Evolutionary conservation across 2,329 filamentous ascomycete genomes (phyloP), one percentile per base, ranked within the genome.

Genomic region (Aaosphaeria pasadenensis): DNA sequence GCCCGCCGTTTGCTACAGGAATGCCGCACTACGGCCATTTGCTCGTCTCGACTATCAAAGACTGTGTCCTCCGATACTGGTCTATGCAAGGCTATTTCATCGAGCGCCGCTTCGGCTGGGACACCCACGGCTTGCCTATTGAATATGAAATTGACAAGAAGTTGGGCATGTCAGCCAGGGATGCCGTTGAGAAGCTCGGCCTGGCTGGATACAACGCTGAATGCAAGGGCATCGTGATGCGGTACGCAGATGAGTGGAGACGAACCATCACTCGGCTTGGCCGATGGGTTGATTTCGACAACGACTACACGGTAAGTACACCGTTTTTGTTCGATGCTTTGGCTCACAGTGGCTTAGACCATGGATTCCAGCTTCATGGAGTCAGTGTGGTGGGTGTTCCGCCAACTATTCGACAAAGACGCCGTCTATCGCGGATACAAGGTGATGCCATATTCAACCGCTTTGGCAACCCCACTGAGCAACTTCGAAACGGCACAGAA

Each of bases 101-200:
- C 45, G 89, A 94, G 76, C 83, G 92, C 55, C 83, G 91, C 50
- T 96, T 96, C 59, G 92, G 92, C 46, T 96, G 92, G 92, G 92
- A 96, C 68, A 90, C 91, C 1, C 92, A 96, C 67, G 92, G 91
- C 52, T 80, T 96, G 45, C 92, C 91, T 11, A 94, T 97, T 58
- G 92, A 97, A 75, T 89, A 95, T 70, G 92, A 96, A 74, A 96
- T 96, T 66, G 92, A 96, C 77, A 96, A 96, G 80, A 91, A 92
- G 73, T 79, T 95, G 56, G 88, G 89, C 38, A 91, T 96, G 64
- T 89, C 88, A 57, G 89, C 89, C 47, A 88, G 89, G 69, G 88
- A 91, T 57, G 91, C 91, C 5, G 91, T 97, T 39, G 83, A 86
- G 74, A 80, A 95, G 73, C 79, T 96, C 58, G 92, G 92, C 43